Evolutionary conservation across 1,139 yeast species (phyloP).

Genomic region (Scheffersomyces segobiensis): DNA sequence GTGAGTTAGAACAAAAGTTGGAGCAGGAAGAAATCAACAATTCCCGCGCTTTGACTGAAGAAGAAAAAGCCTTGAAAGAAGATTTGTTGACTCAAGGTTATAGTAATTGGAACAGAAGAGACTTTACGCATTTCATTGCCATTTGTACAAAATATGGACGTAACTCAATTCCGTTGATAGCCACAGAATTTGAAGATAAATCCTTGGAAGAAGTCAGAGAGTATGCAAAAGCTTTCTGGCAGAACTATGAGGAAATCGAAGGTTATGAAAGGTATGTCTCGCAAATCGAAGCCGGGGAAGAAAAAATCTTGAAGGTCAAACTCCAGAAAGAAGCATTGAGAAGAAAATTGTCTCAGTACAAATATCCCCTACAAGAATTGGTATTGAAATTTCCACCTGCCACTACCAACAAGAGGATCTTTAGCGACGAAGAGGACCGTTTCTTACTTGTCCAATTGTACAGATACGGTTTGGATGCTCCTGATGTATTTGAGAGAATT

Average conservation of each 20-base stretch:
- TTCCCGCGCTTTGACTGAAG: slow-evolving; percentile 67
- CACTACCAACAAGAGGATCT: slow-evolving; percentile 54
- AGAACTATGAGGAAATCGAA: slow-evolving; percentile 61
- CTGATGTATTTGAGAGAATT: slow-evolving; percentile 63
- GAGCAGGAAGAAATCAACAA: slow-evolving; percentile 64
- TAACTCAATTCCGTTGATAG: slow-evolving; percentile 58
- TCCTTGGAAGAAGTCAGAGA: slow-evolving; percentile 66
- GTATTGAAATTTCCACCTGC: slow-evolving; percentile 63
- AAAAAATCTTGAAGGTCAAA: slow-evolving; percentile 55
- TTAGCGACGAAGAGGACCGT: slow-evolving; percentile 74
- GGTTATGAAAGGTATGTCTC: slow-evolving; percentile 68
- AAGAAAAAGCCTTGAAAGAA: slow-evolving; percentile 59
- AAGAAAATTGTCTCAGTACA: slow-evolving; percentile 59
- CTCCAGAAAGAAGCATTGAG: slow-evolving; percentile 68
- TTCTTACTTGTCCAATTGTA: slow-evolving; percentile 65
- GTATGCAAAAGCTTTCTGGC: slow-evolving; percentile 71
- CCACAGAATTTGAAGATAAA: slow-evolving; percentile 65
- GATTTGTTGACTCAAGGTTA: slow-evolving; percentile 59
- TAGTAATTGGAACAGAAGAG: slow-evolving; percentile 69
- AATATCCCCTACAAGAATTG: slow-evolving; percentile 66
- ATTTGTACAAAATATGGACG: slow-evolving; percentile 69
- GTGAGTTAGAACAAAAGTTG: slow-evolving; percentile 55
- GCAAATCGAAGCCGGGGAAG: slow-evolving; percentile 78
- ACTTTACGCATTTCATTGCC: slow-evolving; percentile 65
- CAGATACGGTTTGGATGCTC: slow-evolving; percentile 64